phyloP scores from a whole-genome alignment of 1,139 yeast genomes.

The Debaryomycetaceae sp. region DNA sequence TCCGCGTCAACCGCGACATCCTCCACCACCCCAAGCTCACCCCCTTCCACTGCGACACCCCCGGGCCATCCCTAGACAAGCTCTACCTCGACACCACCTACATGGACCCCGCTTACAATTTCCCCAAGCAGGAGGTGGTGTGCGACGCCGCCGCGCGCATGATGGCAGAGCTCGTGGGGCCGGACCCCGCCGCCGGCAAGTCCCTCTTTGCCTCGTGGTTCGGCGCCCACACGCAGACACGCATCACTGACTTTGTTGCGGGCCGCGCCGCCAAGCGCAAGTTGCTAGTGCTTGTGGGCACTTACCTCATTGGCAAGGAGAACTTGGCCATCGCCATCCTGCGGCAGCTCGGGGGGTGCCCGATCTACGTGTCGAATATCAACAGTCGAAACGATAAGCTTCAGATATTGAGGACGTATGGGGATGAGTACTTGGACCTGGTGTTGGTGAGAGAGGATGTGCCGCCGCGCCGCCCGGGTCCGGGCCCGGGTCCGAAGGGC shows the following conservation, averaged over 20 bases:
- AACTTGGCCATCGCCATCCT: conserved; percentile 71
- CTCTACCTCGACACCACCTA: conserved; percentile 88
- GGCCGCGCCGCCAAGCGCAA: conserved; percentile 22
- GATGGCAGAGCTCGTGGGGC: conserved; percentile 34
- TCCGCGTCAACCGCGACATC: conserved; percentile 59
- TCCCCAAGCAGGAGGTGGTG: conserved; percentile 74
- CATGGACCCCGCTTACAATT: conserved; percentile 64
- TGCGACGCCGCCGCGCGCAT: conserved; percentile 55
- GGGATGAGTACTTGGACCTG: conserved; percentile 27
- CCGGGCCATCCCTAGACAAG: conserved; percentile 29
- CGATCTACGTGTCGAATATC: conserved; percentile 49
- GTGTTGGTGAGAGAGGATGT: conserved; percentile 29
- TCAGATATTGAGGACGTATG: conserved; percentile 33
- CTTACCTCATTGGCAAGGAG: conserved; percentile 91
- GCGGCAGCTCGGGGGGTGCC: conserved; percentile 40
- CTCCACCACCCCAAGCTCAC: conserved; percentile 28
- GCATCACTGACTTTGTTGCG: conserved; percentile 42
- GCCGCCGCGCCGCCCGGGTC: conserved; percentile 33
- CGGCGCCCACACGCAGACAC: conserved; percentile 33
- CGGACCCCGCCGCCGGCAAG: conserved; percentile 17
- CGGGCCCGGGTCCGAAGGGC: no score
- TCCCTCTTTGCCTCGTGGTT: conserved; percentile 33
- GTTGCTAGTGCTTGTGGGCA: conserved; percentile 72
- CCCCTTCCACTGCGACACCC: conserved; percentile 25
- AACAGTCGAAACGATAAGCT: conserved; percentile 46